A percentile compares a stretch with the other conserved stretches of the same genome.
Evolutionary conservation across 495 filamentous ascomycete genomes (phyloP).

Genomic region (Recurvomyces mirabilis): DNA sequence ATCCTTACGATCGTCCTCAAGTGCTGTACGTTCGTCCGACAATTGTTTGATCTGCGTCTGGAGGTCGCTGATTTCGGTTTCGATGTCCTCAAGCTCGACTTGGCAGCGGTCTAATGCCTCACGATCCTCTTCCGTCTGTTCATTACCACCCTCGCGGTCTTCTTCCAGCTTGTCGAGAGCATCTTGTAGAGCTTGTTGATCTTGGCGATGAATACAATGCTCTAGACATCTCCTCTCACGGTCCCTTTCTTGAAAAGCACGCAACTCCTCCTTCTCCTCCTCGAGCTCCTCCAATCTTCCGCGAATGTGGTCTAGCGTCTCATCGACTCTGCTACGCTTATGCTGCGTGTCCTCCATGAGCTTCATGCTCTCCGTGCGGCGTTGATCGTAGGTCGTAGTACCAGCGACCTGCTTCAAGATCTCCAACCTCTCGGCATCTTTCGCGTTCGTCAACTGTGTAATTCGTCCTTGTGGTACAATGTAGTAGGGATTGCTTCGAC

Average conservation of each 20-base stretch:
- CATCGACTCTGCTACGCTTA: slow-evolving; percentile 89
- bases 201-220: slow-evolving; percentile 84
- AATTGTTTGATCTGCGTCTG: slow-evolving; percentile 76
- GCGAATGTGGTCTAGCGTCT: slow-evolving; percentile 79
- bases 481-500: slow-evolving; percentile 95
- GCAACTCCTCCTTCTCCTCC: slow-evolving; percentile 91
- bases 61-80: slow-evolving; percentile 64
- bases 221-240: slow-evolving; percentile 84
- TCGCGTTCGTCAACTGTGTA: slow-evolving; percentile 95
- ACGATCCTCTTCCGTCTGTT: slow-evolving; percentile 70
- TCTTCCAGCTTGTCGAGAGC: slow-evolving; percentile 77
- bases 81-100: slow-evolving; percentile 64
- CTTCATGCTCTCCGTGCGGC: slow-evolving; percentile 78
- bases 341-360: slow-evolving; percentile 96
- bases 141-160: slow-evolving; percentile 64
- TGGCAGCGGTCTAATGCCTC: slow-evolving; percentile 69
- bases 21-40: slow-evolving; percentile 72
- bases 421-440: slow-evolving; percentile 77
- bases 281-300: slow-evolving; percentile 81
- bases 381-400: slow-evolving; percentile 90
- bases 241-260: slow-evolving; percentile 88
- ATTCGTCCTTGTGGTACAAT: slow-evolving; percentile 97
- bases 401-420: slow-evolving; percentile 95
- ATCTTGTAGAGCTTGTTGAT: slow-evolving; percentile 65
- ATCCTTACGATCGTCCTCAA: slow-evolving; percentile 83